phyloP scores from a whole-genome alignment of 2,329 filamentous ascomycete genomes.

The Scorias spongiosa region DNA sequence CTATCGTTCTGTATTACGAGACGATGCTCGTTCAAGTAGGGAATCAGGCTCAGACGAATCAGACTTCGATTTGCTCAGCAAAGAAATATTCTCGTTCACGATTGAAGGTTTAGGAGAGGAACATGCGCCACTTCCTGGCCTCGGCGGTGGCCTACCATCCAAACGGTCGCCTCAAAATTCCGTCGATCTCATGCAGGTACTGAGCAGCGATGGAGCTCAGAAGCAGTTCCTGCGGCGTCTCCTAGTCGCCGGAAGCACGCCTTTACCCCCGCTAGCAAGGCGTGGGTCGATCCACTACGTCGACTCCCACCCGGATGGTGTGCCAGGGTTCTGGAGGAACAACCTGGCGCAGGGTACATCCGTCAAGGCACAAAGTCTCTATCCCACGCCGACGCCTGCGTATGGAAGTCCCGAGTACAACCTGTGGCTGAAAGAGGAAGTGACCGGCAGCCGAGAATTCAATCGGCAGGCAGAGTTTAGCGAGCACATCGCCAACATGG shows the following conservation, averaged over 20 bases:
- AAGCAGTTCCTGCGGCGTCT: not conserved
- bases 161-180: conserved; percentile 16
- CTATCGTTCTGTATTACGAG: not conserved
- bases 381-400: no score
- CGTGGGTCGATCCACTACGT: not conserved
- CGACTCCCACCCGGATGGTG: not conserved
- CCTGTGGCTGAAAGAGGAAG: no score
- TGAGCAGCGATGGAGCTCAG: not conserved
- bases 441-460: no score
- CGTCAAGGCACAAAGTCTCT: no score
- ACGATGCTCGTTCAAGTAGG: not conserved
- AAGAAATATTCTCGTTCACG: not conserved
- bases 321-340: not conserved
- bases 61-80: not conserved
- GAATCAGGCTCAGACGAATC: not conserved
- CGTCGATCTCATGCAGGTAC: not conserved
- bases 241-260: not conserved
- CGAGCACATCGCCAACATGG: no score
- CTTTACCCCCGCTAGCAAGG: not conserved
- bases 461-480: no score
- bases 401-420: no score
- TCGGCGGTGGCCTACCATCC: not conserved
- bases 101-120: not conserved
- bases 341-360: not conserved
- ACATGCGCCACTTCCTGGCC: not conserved